Percentiles rank a stretch among this genome's conserved stretches.
Evolutionary conservation across 805 yeast species (phyloP).

Genomic region (Candida krabiensis): DNA sequence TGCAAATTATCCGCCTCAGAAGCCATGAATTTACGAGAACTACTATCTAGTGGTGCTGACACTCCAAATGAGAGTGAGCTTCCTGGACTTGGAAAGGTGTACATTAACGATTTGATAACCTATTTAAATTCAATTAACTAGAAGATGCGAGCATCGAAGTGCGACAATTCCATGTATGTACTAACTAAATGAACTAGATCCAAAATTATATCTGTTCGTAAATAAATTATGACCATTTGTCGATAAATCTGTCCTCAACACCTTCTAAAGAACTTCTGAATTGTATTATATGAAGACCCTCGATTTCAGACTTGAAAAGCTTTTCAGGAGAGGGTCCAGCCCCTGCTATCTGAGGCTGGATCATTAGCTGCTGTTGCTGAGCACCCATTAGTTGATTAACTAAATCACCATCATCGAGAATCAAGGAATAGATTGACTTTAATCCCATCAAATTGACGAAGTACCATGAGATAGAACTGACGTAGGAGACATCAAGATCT

Average conservation of each 20-base stretch:
- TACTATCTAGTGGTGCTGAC: not conserved
- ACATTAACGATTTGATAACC: slow-evolving; percentile 9
- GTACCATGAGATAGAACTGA: slow-evolving; percentile 93
- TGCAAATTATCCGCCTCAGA: slow-evolving; percentile 7
- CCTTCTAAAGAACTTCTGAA: slow-evolving; percentile 59
- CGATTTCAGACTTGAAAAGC: slow-evolving; percentile 68
- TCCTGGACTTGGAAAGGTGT: slow-evolving; percentile 7
- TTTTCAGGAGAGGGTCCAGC: slow-evolving; percentile 65
- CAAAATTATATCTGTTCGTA: no score
- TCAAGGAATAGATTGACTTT: slow-evolving; percentile 70
- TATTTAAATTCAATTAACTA: slow-evolving; percentile 3
- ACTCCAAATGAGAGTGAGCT: slow-evolving; percentile 5
- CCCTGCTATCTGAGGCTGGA: slow-evolving; percentile 40
- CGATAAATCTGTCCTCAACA: slow-evolving; percentile 57
- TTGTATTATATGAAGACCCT: slow-evolving; percentile 44
- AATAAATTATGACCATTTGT: slow-evolving; percentile 16
- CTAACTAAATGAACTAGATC: no score
- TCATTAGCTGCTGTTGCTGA: slow-evolving; percentile 35
- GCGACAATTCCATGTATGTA: no score
- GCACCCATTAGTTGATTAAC: slow-evolving; percentile 46
- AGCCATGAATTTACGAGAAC: slow-evolving; percentile 1
- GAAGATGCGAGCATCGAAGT: no score
- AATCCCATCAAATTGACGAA: slow-evolving; percentile 85
- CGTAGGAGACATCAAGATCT: slow-evolving; percentile 89
- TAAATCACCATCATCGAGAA: slow-evolving; percentile 54